These are phyloP conservation scores for Meyerozyma athensensis DNA, from an alignment of 1,139 yeast species.

Conservation along the genomic window DNA sequence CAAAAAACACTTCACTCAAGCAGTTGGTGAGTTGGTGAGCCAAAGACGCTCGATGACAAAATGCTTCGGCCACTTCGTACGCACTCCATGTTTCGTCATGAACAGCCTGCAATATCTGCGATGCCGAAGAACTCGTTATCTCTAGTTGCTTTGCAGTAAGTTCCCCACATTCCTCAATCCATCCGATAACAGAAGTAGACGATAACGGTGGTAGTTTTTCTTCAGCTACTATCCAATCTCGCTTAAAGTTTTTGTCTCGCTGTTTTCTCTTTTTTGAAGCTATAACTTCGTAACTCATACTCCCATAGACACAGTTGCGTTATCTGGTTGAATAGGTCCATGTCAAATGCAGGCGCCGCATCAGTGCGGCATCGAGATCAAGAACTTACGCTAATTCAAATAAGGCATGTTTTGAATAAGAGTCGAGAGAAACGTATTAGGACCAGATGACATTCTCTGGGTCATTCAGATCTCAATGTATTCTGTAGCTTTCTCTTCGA, in stretches of 20 bases:
- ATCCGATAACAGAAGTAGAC: slow-evolving; percentile 30
- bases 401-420: too few relatives aligned
- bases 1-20: slow-evolving; percentile 31
- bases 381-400: too few relatives aligned
- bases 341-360: too few relatives aligned
- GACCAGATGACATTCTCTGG: too few relatives aligned
- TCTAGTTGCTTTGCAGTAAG: slow-evolving; percentile 25
- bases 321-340: too few relatives aligned
- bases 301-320: too few relatives aligned
- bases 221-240: slow-evolving; percentile 37
- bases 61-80: slow-evolving; percentile 8
- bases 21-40: slow-evolving; percentile 44
- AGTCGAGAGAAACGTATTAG: too few relatives aligned
- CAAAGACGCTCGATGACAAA: slow-evolving; percentile 37
- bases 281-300: too few relatives aligned
- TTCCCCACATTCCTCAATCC: slow-evolving; percentile 25
- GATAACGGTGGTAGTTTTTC: slow-evolving; percentile 23
- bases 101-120: background rate
- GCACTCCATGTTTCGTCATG: slow-evolving; percentile 6
- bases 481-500: too few relatives aligned
- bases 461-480: too few relatives aligned
- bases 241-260: slow-evolving; percentile 31
- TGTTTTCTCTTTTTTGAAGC: slow-evolving; percentile 30
- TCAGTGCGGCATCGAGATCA: too few relatives aligned
- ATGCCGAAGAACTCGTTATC: slow-evolving; percentile 21